phyloP scores from a whole-genome alignment of 2,329 filamentous ascomycete species.

The Zymoseptoria crescenta region DNA sequence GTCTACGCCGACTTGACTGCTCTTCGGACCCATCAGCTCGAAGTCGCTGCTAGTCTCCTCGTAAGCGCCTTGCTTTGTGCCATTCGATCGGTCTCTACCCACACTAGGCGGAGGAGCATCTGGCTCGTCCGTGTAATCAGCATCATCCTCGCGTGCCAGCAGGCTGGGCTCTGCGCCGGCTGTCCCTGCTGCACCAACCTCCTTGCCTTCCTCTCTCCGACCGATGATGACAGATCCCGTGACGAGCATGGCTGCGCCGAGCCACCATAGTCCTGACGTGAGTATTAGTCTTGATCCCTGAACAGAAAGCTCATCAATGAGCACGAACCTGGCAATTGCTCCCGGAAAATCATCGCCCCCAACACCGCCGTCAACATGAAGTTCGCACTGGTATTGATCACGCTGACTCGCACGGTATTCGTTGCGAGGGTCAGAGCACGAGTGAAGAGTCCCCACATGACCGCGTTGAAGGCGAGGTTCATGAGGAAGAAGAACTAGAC shows the following conservation, averaged over 20 bases:
- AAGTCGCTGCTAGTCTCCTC: conserved; percentile 1
- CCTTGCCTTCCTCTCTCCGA: conserved; percentile 51
- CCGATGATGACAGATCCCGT: conserved; percentile 73
- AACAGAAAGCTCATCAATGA: not conserved
- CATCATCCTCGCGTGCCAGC: conserved; percentile 5
- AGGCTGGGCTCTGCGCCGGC: conserved; percentile 15
- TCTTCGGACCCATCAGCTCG: not conserved
- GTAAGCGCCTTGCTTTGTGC: not conserved
- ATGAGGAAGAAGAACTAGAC: conserved; percentile 63
- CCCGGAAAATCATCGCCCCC: conserved; percentile 62
- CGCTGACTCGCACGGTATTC: conserved; percentile 70
- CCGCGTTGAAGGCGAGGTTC: conserved; percentile 66
- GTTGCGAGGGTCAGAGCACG: conserved; percentile 64
- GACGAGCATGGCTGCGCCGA: conserved; percentile 63
- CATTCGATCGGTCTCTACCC: not conserved
- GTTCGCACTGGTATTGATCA: conserved; percentile 76
- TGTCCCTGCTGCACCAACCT: conserved; percentile 17
- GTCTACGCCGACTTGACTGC: not conserved
- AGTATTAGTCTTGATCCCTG: not conserved
- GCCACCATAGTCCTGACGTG: conserved; percentile 57
- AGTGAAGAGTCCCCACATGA: conserved; percentile 83
- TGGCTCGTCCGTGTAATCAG: conserved; percentile 25
- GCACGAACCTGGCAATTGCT: conserved; percentile 51
- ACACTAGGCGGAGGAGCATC: conserved; percentile 23
- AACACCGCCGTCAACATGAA: conserved; percentile 71